A percentile compares a stretch with the other conserved stretches of the same genome.
Evolutionary conservation across 139 green algal genomes (phyloP).

Genomic region (Chlamydomonas sp.): DNA sequence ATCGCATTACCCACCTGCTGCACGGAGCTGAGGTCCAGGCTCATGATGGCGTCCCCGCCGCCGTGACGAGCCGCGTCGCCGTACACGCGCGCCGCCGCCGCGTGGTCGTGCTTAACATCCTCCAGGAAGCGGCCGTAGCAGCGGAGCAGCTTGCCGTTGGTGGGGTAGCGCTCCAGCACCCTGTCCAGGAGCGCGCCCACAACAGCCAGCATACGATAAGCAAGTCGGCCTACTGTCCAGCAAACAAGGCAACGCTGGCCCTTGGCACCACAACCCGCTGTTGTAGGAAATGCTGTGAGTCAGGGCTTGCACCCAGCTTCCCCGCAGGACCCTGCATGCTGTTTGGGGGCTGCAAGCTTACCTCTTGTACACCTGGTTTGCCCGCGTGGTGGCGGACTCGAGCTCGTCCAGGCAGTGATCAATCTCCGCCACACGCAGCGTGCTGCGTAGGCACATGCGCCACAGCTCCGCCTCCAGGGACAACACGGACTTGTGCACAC

Average conservation of each 20-base stretch:
- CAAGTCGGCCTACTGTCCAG: background rate
- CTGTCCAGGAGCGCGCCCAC: background rate
- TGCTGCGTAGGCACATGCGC: conserved; percentile 22
- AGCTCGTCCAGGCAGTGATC: conserved; percentile 13
- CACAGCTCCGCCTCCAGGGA: conserved; percentile 32
- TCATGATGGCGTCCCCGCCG: conserved; percentile 28
- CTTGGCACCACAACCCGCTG: background rate
- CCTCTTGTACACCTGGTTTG: background rate
- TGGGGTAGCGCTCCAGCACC: conserved; percentile 57
- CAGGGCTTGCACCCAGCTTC: background rate
- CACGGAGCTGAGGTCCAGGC: conserved; percentile 12
- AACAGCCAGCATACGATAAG: background rate
- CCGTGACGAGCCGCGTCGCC: conserved; percentile 6
- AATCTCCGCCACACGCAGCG: background rate
- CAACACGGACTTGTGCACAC: conserved; percentile 41
- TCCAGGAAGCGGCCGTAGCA: conserved; percentile 53
- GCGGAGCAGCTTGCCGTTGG: conserved; percentile 49
- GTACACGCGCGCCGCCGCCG: conserved; percentile 32
- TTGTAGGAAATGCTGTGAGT: background rate
- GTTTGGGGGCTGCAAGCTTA: background rate
- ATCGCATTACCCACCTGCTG: background rate
- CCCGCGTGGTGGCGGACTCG: background rate
- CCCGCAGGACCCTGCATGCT: background rate
- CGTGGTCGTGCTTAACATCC: conserved; percentile 46
- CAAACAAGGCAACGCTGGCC: background rate